Conservation (phyloP, 2,329 filamentous ascomycete species). For the Trichothecium roseum region DNA sequence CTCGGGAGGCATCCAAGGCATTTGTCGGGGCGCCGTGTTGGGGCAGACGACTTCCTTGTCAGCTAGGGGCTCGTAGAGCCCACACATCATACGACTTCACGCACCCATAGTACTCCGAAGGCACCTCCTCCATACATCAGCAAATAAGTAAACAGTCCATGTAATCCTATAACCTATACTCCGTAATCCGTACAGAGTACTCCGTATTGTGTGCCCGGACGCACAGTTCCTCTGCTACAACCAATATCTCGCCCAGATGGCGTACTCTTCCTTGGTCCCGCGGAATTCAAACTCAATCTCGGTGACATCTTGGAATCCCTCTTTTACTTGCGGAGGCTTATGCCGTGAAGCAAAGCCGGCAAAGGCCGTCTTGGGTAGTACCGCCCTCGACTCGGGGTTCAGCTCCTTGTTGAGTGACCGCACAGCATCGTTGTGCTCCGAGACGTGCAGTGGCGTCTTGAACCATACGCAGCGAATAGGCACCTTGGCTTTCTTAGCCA, state of each 20-base stretch:
- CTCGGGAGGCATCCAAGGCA: no score
- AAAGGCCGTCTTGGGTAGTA: constrained; percentile 74
- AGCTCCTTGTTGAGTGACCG: constrained; percentile 59
- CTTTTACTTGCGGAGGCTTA: constrained; percentile 57
- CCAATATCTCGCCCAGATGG: constrained; percentile 72
- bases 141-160: no score
- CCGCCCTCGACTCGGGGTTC: constrained; percentile 71
- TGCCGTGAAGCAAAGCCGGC: constrained; percentile 63
- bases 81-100: no score
- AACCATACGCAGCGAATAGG: constrained; percentile 83
- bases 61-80: no score
- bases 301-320: constrained; percentile 77
- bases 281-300: constrained; percentile 67
- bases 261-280: constrained; percentile 57
- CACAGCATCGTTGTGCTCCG: constrained; percentile 80
- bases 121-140: no score
- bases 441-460: constrained; percentile 57
- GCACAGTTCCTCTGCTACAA: constrained; percentile 29
- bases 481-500: constrained; percentile 60
- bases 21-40: no score
- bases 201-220: no score
- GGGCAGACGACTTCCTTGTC: no score
- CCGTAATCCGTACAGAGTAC: no score
- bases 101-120: no score
- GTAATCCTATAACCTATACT: no score